Conservation (phyloP, 164 flowering plant genomes). For the Cinnamomum micranthum region DNA sequence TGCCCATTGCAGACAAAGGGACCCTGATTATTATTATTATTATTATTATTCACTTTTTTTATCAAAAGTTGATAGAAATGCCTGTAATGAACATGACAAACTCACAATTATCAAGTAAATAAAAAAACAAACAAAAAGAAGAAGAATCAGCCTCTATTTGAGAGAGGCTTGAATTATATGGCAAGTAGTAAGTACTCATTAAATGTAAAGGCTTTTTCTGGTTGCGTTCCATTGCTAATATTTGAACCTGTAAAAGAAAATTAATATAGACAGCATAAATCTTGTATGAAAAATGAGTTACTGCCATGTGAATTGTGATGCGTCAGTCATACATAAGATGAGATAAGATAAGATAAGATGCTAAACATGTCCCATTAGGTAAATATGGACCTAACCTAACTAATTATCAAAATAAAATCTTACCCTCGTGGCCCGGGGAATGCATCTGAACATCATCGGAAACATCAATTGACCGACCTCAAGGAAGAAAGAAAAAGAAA, state of each 20-base stretch:
- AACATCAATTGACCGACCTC: too few relatives aligned
- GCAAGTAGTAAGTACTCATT: constrained; percentile 35
- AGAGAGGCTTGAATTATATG: constrained; percentile 10
- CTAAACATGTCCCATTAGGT: too few relatives aligned
- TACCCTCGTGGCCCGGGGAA: constrained; percentile 18
- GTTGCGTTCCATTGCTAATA: constrained; percentile 10
- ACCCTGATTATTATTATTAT: too few relatives aligned
- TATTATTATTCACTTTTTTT: too few relatives aligned
- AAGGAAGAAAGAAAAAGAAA: too few relatives aligned
- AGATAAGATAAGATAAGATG: too few relatives aligned
- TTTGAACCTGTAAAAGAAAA: constrained; percentile 18
- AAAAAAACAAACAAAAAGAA: background rate
- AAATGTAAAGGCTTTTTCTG: constrained; percentile 15
- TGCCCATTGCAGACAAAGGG: too few relatives aligned
- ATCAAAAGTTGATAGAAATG: background rate
- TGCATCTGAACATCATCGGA: constrained; percentile 14
- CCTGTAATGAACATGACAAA: background rate
- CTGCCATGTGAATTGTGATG: too few relatives aligned
- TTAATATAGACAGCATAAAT: background rate
- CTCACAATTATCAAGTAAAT: constrained; percentile 8
- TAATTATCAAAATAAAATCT: background rate
- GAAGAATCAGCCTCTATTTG: constrained; percentile 9
- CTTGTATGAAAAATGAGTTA: too few relatives aligned
- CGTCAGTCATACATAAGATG: too few relatives aligned
- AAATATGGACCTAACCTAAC: too few relatives aligned